Percentiles rank a stretch among this genome's conserved stretches.
These are phyloP conservation scores for Daldinia caldariorum DNA, from an alignment of 495 filamentous ascomycete genomes.

Conservation along the genomic window DNA sequence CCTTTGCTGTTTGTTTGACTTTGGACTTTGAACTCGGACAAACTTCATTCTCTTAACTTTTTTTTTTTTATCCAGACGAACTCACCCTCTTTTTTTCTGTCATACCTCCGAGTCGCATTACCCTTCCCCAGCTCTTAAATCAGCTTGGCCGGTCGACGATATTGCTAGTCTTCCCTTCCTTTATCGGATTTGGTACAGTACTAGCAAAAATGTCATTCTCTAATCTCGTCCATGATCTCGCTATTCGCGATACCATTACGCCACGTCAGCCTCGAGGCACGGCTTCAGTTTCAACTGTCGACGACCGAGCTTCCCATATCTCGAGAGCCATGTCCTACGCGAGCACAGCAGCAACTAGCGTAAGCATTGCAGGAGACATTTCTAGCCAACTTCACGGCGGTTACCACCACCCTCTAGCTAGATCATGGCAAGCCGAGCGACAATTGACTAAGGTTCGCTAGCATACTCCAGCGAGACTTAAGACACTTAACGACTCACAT, in stretches of 20 bases:
- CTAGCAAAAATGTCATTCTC: constrained; percentile 82
- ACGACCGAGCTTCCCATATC: constrained; percentile 69
- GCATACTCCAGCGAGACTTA: constrained; percentile 22
- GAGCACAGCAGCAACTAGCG: constrained; percentile 91
- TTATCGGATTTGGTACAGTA: background rate
- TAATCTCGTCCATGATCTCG: constrained; percentile 84
- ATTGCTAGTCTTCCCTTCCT: background rate
- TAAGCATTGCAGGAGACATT: constrained; percentile 91
- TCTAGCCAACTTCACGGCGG: constrained; percentile 94
- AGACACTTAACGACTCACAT: constrained; percentile 21
- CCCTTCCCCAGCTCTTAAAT: background rate
- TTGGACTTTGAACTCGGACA: background rate
- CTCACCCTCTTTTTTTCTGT: background rate
- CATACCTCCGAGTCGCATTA: constrained; percentile 4
- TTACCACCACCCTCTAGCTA: constrained; percentile 89
- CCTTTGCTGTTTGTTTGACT: background rate
- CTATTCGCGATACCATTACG: constrained; percentile 66
- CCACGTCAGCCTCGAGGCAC: constrained; percentile 51
- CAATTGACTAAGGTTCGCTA: constrained; percentile 89
- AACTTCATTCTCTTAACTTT: background rate
- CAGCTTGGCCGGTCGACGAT: constrained; percentile 9
- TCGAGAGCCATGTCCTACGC: constrained; percentile 81
- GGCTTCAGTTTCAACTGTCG: constrained; percentile 62
- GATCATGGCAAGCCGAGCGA: constrained; percentile 94
- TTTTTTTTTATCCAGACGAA: constrained; percentile 23